Evolutionary conservation across 2,329 filamentous ascomycete species (phyloP), one percentile per base, ranked within the genome.

Genomic region (Nemania sp.): DNA sequence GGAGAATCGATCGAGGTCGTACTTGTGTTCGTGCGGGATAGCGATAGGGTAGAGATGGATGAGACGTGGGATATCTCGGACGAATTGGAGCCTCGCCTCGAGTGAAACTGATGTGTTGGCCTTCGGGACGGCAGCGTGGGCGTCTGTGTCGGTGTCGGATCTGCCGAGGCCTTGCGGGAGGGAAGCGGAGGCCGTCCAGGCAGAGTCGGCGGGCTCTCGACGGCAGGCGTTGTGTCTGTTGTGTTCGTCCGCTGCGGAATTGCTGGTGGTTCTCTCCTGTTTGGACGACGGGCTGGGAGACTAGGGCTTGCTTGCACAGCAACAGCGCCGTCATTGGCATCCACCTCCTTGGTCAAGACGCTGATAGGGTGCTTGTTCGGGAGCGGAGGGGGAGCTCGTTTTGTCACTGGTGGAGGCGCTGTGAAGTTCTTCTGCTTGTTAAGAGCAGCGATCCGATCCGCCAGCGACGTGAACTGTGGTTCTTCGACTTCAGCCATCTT

Each of bases 401-500:
- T 75, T 22, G 39, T 41, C 20, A 4, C 47, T 9, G 62, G 52
- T 1, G 61, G 54, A 48, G 73, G 70, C 12, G 71, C 64, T 52
- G 72, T 73, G 72, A 86, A 82, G 73, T 80, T 81, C 70, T 82
- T 81, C 68, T 86, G 79, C 64, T 75, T 72, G 61, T 86, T 86
- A 59, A 87, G 75, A 24, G 84, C 84, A 8, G 83, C 83, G 58
- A 86, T 86, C 47, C 84, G 77, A 68, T 86, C 82, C 4, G 81
- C 78, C 22, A 87, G 75, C 6, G 79, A 80, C 54, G 74, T 83
- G 68, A 83, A 86, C 57, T 80, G 80, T 33, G 82, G 82, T 65
- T 86, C 83, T 62, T 85, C 81, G 39, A 77, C 73, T 47, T 86
- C 83, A 6, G 81, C 76, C 84, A 86, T 86, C 54, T 56, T 39